These are phyloP conservation scores for Amanita brunnescens DNA, from an alignment of 768 basidiomycete genomes.

Conservation along the genomic window DNA sequence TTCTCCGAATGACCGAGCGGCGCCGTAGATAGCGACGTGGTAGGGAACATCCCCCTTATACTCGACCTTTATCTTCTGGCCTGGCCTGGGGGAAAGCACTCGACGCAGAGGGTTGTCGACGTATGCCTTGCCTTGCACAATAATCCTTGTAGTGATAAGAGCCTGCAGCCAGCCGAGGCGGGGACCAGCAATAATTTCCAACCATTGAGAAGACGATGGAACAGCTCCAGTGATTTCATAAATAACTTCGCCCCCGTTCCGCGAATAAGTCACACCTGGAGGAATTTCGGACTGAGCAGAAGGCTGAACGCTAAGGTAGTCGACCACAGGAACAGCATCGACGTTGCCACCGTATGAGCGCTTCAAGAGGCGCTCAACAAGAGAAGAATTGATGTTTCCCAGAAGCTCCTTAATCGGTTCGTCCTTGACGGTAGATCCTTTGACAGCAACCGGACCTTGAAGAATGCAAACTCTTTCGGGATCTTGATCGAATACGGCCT, in stretches of 20 bases:
- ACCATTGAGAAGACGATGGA: conserved; percentile 67
- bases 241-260: conserved; percentile 34
- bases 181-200: conserved; percentile 77
- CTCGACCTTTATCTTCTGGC: conserved; percentile 69
- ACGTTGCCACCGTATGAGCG: conserved; percentile 71
- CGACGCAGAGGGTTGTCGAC: conserved; percentile 86
- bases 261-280: conserved; percentile 31
- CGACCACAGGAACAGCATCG: conserved; percentile 66
- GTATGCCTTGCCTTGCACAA: conserved; percentile 82
- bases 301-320: conserved; percentile 62
- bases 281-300: conserved; percentile 24
- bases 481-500: conserved; percentile 98
- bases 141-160: conserved; percentile 67
- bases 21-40: conserved; percentile 64
- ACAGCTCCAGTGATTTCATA: conserved; percentile 41
- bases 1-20: conserved; percentile 68
- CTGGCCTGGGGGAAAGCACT: conserved; percentile 71
- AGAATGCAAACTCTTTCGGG: conserved; percentile 97
- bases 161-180: conserved; percentile 82
- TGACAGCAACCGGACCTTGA: conserved; percentile 93
- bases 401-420: conserved; percentile 91
- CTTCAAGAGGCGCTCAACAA: conserved; percentile 73
- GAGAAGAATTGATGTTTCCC: conserved; percentile 73
- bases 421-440: conserved; percentile 80
- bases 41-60: conserved; percentile 36